phyloP scores from a whole-genome alignment of 805 yeast species.

The Ogataea glucozyma region DNA sequence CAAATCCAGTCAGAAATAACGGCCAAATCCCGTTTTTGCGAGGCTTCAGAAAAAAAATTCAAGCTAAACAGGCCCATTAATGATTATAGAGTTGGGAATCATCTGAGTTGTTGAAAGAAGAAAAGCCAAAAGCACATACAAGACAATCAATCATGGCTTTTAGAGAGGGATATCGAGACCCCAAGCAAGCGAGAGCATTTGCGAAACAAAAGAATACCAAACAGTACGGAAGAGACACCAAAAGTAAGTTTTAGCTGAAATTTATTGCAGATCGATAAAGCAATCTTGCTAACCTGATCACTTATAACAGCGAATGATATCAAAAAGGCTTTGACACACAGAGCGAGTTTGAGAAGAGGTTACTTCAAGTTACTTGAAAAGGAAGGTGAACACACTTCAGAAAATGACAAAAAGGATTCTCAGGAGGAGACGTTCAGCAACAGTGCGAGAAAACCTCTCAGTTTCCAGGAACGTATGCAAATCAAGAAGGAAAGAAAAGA shows the following conservation, averaged over 20 bases:
- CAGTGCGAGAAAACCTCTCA: conserved; percentile 36
- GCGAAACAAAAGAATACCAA: conserved; percentile 5
- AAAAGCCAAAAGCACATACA: not conserved
- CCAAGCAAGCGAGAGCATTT: not conserved
- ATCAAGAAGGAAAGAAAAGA: conserved; percentile 48
- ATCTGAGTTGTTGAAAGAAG: not conserved
- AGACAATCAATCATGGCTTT: not conserved
- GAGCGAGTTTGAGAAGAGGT: conserved; percentile 76
- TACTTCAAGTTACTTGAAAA: conserved; percentile 77
- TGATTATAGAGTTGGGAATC: too few species aligned
- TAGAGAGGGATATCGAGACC: not conserved
- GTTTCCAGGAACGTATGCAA: conserved; percentile 47
- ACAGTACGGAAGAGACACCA: conserved; percentile 31
- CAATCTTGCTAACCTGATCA: too few species aligned
- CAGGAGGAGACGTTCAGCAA: conserved; percentile 29
- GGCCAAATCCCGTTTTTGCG: conserved; percentile 2
- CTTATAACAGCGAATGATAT: conserved; percentile 54
- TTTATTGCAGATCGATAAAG: too few species aligned
- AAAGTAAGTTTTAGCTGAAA: conserved; percentile 27
- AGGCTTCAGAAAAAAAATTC: not conserved
- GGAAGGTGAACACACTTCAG: conserved; percentile 54
- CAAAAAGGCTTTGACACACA: conserved; percentile 71
- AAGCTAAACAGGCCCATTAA: too few species aligned
- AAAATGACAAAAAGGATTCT: conserved; percentile 16
- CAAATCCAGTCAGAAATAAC: too few species aligned